Evolutionary conservation across 352 stramenopile genomes (phyloP).

Genomic region (Globisporangium megalacanthum): DNA sequence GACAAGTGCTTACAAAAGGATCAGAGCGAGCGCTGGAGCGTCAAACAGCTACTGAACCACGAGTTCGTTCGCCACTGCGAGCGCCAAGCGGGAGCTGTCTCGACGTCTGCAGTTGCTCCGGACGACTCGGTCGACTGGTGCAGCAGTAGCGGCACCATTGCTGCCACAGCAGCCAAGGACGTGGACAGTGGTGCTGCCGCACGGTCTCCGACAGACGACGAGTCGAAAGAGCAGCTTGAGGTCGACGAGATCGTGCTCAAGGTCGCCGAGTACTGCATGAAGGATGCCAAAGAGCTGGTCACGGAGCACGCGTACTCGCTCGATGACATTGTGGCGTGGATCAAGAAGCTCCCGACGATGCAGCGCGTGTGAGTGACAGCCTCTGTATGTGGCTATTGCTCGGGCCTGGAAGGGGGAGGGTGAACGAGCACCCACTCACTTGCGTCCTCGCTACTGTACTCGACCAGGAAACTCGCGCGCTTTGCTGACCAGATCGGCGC

Average conservation of each 20-base stretch:
- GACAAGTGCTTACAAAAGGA: slow-evolving; percentile 81
- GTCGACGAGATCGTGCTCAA: slow-evolving; percentile 77
- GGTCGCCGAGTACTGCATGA: slow-evolving; percentile 72
- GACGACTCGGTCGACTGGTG: slow-evolving; percentile 24
- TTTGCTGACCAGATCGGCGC: slow-evolving; percentile 74
- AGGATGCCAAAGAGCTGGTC: slow-evolving; percentile 70
- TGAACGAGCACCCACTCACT: too few species aligned
- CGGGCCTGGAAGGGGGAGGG: not conserved
- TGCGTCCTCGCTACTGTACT: not conserved
- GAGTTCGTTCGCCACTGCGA: slow-evolving; percentile 57
- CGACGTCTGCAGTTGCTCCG: slow-evolving; percentile 9
- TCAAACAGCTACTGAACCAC: slow-evolving; percentile 73
- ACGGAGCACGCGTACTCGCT: slow-evolving; percentile 60
- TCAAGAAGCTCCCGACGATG: slow-evolving; percentile 73
- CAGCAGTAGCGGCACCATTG: slow-evolving; percentile 11
- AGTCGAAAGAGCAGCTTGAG: slow-evolving; percentile 63
- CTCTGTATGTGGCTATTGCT: not conserved
- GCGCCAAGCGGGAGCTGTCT: slow-evolving; percentile 4
- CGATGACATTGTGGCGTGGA: slow-evolving; percentile 71
- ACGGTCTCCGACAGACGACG: slow-evolving; percentile 25
- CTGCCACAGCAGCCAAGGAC: slow-evolving; percentile 9
- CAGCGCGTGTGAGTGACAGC: slow-evolving; percentile 61
- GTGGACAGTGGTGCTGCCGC: not conserved
- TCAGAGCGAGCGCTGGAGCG: slow-evolving; percentile 68
- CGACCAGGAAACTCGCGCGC: slow-evolving; percentile 63